These are phyloP conservation scores for Colletotrichum graminicola DNA, from an alignment of 2,329 filamentous ascomycete species.

Conservation along the genomic window DNA sequence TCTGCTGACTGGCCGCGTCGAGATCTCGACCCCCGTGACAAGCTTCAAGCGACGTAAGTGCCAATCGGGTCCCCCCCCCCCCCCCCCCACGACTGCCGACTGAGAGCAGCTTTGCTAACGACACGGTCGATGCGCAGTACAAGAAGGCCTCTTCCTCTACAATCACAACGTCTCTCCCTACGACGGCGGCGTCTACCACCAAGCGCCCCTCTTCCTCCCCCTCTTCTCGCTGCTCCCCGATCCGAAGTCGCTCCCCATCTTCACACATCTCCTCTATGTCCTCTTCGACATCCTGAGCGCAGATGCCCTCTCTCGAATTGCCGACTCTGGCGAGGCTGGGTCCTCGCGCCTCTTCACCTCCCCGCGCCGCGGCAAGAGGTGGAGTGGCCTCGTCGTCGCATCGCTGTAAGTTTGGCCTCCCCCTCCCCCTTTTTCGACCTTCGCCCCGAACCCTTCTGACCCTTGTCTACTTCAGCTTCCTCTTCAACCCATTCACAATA, in stretches of 20 bases:
- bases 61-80: neutral
- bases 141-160: constrained; percentile 96
- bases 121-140: constrained; percentile 67
- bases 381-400: constrained; percentile 80
- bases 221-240: constrained; percentile 90
- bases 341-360: constrained; percentile 84
- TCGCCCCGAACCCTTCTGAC: constrained; percentile 79
- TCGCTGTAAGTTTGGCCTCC: constrained; percentile 71
- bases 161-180: constrained; percentile 97
- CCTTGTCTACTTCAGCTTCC: constrained; percentile 72
- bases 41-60: constrained; percentile 95
- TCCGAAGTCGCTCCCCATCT: constrained; percentile 73
- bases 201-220: constrained; percentile 90
- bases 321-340: constrained; percentile 82
- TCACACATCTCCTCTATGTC: constrained; percentile 85
- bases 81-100: neutral
- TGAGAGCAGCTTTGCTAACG: constrained; percentile 26
- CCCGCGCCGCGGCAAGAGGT: constrained; percentile 78
- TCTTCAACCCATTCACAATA: constrained; percentile 96
- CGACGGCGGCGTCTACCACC: constrained; percentile 86
- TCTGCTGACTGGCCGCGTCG: constrained; percentile 89
- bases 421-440: neutral
- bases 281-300: constrained; percentile 85
- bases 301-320: constrained; percentile 81
- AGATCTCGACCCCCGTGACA: constrained; percentile 96